Percentiles rank a stretch among this genome's conserved stretches.
phyloP scores from a whole-genome alignment of 1,284 basidiomycete genomes.

The Trametes polyzona region DNA sequence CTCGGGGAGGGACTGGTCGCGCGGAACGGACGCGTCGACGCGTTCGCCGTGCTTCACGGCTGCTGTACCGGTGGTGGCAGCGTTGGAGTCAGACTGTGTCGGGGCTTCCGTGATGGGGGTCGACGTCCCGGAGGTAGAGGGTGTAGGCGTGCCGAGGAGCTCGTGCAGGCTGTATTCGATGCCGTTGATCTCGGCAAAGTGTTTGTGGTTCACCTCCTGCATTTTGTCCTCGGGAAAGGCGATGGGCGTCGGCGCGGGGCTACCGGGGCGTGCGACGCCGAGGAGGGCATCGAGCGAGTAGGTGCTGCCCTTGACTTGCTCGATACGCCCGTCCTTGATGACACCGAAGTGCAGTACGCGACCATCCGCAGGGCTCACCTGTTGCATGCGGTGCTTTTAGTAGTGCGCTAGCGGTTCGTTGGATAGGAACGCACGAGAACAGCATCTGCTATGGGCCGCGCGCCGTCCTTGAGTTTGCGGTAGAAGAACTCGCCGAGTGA shows the following conservation, averaged over 20 bases:
- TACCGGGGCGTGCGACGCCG: slow-evolving; percentile 60
- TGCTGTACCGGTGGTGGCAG: slow-evolving; percentile 32
- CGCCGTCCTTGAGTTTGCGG: slow-evolving; percentile 83
- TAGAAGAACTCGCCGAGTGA: slow-evolving; percentile 96
- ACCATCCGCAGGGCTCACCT: slow-evolving; percentile 95
- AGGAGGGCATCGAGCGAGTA: slow-evolving; percentile 95
- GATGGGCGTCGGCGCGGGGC: slow-evolving; percentile 45
- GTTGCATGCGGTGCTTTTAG: not conserved
- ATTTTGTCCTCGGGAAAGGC: slow-evolving; percentile 51
- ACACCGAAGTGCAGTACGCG: slow-evolving; percentile 92
- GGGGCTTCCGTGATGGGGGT: slow-evolving; percentile 28
- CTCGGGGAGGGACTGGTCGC: slow-evolving; percentile 54
- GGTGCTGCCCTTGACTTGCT: slow-evolving; percentile 98
- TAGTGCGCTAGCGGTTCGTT: not conserved
- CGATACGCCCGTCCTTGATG: slow-evolving; percentile 82
- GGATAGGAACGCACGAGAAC: slow-evolving; percentile 60
- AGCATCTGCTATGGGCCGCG: slow-evolving; percentile 79
- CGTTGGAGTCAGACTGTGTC: slow-evolving; percentile 3
- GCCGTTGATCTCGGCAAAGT: slow-evolving; percentile 97
- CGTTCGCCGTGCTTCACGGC: slow-evolving; percentile 62
- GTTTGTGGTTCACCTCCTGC: slow-evolving; percentile 75
- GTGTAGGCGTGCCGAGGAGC: slow-evolving; percentile 62
- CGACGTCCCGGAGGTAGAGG: slow-evolving; percentile 36
- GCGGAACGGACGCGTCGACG: slow-evolving; percentile 67
- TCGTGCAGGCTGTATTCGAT: slow-evolving; percentile 93